Percentiles rank a stretch among this genome's conserved stretches.
phyloP scores from a whole-genome alignment of 805 yeast genomes.

The Cyberlindnera amylophila region DNA sequence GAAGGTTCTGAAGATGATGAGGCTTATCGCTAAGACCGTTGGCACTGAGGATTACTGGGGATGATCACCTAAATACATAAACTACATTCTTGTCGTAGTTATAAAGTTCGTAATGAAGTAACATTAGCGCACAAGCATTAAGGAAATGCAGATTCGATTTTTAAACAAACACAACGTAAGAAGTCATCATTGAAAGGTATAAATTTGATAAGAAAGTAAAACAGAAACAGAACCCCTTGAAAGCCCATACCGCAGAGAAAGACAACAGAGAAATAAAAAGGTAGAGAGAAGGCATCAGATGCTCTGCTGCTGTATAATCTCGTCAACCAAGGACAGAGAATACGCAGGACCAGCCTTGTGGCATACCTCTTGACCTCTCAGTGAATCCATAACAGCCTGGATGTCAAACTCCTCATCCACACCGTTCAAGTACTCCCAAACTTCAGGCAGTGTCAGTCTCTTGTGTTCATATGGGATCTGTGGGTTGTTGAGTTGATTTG shows the following conservation, averaged over 20 bases:
- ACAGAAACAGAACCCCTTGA: too few species aligned
- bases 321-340: slow-evolving; percentile 29
- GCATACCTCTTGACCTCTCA: slow-evolving; percentile 69
- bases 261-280: too few species aligned
- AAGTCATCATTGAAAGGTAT: too few species aligned
- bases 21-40: slow-evolving; percentile 2
- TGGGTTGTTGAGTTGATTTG: slow-evolving; percentile 23
- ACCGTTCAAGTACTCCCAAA: slow-evolving; percentile 75
- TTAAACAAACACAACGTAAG: too few species aligned
- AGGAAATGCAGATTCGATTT: too few species aligned
- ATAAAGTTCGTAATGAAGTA: too few species aligned
- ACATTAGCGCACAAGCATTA: too few species aligned
- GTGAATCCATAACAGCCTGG: slow-evolving; percentile 48
- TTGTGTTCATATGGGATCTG: slow-evolving; percentile 30
- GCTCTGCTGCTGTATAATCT: not conserved
- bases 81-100: too few species aligned
- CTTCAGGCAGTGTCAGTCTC: slow-evolving; percentile 68
- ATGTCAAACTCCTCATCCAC: slow-evolving; percentile 49
- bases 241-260: too few species aligned
- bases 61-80: not conserved
- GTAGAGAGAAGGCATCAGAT: too few species aligned
- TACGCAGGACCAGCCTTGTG: slow-evolving; percentile 80
- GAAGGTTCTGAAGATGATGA: slow-evolving; percentile 37
- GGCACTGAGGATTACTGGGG: slow-evolving; percentile 3
- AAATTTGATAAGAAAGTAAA: too few species aligned